Base-by-base conservation (phyloP, 2,329 filamentous ascomycete species). In the Arthrobotrys iridis region DNA sequence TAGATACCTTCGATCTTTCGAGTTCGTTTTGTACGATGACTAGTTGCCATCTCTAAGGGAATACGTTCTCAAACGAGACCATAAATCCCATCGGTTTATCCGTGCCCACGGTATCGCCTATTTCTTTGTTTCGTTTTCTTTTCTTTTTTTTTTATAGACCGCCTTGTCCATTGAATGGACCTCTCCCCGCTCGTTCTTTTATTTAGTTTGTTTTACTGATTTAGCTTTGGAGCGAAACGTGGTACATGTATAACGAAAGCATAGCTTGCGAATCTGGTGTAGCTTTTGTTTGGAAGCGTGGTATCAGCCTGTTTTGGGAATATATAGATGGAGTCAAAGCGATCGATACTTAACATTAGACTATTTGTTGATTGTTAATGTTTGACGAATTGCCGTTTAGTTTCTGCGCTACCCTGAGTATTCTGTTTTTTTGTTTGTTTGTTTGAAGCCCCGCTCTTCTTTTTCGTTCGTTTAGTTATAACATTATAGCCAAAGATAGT, bases 1-100 rank as follows among this genome's bases (percentile, higher is more conserved):
- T 43, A 75, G 71, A 43, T 75, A 75, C 30, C 71, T 75, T 20
- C 37, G 71, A 45, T 75, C 71, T 7, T 75, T 75, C 46, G 71
- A 75, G 35, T 75, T 63, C 28, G 71, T 75, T n/a, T 24, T 75
- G 5, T 75, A 75, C 40, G 71, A 75, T 46, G 50, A 55, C 11
- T 55, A 55, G 50, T 33, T 4, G 13, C 0, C 10, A 18, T 64
- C 50, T n/a, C 28, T 3, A 6, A 24, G n/a, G n/a, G 7, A 35
- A 3, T 6, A 43, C 4, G 40, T 13, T 43, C n/a, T n/a, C n/a
- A n/a, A n/a, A n/a, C n/a, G 11, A 43, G 4, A 13, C 4, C 40
- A n/a, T 43, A 43, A 13, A n/a, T n/a, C n/a, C n/a, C n/a, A n/a
- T n/a, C n/a, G n/a, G n/a, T n/a, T n/a, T n/a, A n/a, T n/a, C n/a